Percentiles rank a stretch among this genome's conserved stretches.
Evolutionary conservation across 2,329 filamentous ascomycete genomes (phyloP).

Genomic region (Monilinia fructigena): DNA sequence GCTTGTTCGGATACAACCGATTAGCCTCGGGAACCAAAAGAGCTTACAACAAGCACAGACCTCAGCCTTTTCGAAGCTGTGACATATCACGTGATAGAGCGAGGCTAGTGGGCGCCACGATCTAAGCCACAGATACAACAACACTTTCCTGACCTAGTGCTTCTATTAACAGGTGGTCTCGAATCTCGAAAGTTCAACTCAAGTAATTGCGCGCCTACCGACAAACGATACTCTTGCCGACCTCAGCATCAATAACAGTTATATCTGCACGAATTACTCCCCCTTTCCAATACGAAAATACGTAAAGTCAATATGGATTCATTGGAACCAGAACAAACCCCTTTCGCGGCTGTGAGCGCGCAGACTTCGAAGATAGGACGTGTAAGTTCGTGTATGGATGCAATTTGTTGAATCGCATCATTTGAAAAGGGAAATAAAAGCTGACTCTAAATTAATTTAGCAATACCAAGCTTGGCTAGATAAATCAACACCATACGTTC

Average conservation of each 20-base stretch:
- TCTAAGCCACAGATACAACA: slow-evolving; percentile 3
- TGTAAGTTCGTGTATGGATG: slow-evolving; percentile 50
- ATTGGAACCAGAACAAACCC: slow-evolving; percentile 82
- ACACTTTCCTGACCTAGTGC: not conserved
- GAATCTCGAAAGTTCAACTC: slow-evolving; percentile 7
- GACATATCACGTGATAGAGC: not conserved
- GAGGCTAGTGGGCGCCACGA: not conserved
- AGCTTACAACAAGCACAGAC: not conserved
- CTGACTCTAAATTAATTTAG: slow-evolving; percentile 47
- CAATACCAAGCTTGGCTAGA: slow-evolving; percentile 94
- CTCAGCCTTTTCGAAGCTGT: too few species aligned
- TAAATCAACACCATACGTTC: slow-evolving; percentile 83
- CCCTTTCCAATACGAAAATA: not conserved
- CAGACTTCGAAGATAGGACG: slow-evolving; percentile 75
- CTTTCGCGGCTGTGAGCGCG: slow-evolving; percentile 84
- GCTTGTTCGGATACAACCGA: not conserved
- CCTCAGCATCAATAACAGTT: not conserved
- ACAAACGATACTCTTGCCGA: not conserved
- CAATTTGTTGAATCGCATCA: slow-evolving; percentile 2
- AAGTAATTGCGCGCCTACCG: not conserved
- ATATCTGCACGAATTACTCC: not conserved
- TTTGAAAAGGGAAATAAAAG: not conserved
- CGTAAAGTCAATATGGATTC: slow-evolving; percentile 65
- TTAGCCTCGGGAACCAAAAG: slow-evolving; percentile 12
- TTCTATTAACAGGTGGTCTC: slow-evolving; percentile 24